phyloP scores from a whole-genome alignment of 1,284 basidiomycete species.

The Trichosporon sp. region DNA sequence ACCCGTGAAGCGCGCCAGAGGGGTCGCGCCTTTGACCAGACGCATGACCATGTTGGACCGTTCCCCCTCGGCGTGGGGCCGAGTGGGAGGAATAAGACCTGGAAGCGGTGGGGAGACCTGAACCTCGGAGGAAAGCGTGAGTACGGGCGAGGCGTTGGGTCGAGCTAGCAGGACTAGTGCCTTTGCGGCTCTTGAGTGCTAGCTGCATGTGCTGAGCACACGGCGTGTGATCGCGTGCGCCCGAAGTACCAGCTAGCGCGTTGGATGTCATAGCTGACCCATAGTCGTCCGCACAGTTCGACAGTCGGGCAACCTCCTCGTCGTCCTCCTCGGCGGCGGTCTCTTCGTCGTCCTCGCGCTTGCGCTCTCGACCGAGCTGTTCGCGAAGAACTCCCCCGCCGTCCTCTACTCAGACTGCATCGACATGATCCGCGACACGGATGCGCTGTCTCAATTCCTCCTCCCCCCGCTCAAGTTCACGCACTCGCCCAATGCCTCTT shows the following conservation, averaged over 20 bases:
- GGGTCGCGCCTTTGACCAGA: constrained; percentile 30
- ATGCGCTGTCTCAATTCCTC: constrained; percentile 62
- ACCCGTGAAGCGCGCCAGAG: constrained; percentile 32
- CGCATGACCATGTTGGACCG: constrained; percentile 66
- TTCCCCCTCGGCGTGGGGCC: constrained; percentile 74
- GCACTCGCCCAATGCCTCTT: constrained; percentile 50
- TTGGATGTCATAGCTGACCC: not conserved
- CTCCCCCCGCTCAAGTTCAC: constrained; percentile 55
- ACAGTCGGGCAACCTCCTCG: constrained; percentile 75
- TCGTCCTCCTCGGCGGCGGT: constrained; percentile 80
- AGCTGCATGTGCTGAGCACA: no score
- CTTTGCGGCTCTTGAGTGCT: no score
- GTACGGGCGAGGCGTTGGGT: constrained; percentile 38
- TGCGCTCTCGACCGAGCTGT: constrained; percentile 81
- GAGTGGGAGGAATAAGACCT: constrained; percentile 60
- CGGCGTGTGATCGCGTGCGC: no score
- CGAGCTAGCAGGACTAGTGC: not conserved
- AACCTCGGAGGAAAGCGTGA: constrained; percentile 78
- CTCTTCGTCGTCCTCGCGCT: constrained; percentile 80
- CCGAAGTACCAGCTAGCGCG: no score
- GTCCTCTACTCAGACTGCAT: constrained; percentile 85
- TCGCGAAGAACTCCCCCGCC: constrained; percentile 88
- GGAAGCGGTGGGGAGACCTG: constrained; percentile 73
- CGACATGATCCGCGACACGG: constrained; percentile 74
- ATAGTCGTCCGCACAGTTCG: constrained; percentile 76